Conservation (phyloP, 2,329 filamentous ascomycete genomes). For the Blastomyces gilchristii region DNA sequence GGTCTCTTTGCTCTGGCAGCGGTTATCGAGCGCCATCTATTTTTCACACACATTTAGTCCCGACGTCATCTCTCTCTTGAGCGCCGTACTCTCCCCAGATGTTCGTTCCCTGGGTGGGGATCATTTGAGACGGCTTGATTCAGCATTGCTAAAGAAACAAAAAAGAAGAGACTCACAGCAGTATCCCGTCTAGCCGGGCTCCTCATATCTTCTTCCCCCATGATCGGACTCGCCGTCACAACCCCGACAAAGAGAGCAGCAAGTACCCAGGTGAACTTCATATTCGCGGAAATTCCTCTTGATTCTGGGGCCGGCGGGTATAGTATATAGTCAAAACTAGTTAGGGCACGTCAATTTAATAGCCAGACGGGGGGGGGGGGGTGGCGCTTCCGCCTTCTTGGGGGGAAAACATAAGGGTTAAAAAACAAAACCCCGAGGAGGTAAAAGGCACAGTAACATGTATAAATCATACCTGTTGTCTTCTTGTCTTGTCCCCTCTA, state of each 20-base stretch:
- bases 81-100: neutral
- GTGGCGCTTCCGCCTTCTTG: too few species aligned
- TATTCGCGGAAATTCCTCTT: neutral
- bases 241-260: constrained; percentile 1
- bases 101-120: neutral
- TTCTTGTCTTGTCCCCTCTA: too few species aligned
- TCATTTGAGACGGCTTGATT: neutral
- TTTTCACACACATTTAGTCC: neutral
- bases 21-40: neutral
- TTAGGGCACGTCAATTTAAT: neutral
- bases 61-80: neutral
- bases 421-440: too few species aligned
- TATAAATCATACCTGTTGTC: too few species aligned
- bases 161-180: neutral
- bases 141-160: neutral
- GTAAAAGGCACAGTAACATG: too few species aligned
- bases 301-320: neutral
- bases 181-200: neutral
- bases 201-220: neutral
- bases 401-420: too few species aligned
- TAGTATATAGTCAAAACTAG: neutral
- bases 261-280: constrained; percentile 5
- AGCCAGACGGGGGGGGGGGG: neutral
- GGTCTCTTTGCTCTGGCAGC: neutral
- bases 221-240: neutral